phyloP scores from a whole-genome alignment of 2,329 filamentous ascomycete species.

The Aspergillus thermomutatus region DNA sequence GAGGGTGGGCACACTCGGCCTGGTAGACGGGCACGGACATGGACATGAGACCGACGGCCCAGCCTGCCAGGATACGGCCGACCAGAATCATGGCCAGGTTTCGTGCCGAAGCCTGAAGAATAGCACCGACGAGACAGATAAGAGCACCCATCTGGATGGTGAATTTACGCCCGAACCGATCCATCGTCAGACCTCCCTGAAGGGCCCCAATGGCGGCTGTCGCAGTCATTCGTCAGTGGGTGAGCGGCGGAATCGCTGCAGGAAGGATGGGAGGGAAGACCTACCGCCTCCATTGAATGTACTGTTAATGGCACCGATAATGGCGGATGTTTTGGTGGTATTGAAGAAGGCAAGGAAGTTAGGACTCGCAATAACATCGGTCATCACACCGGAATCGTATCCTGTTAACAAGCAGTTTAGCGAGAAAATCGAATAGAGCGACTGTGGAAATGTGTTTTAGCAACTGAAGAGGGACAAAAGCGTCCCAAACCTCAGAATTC shows the following conservation, averaged over 20 bases:
- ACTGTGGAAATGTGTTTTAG: not conserved
- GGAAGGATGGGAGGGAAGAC: not conserved
- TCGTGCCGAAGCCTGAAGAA: slow-evolving; percentile 57
- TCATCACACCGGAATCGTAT: slow-evolving; percentile 40
- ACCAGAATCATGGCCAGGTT: slow-evolving; percentile 55
- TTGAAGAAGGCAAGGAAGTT: slow-evolving; percentile 59
- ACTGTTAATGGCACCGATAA: slow-evolving; percentile 62
- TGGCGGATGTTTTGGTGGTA: slow-evolving; percentile 46
- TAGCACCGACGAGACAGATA: slow-evolving; percentile 57
- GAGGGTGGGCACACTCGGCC: slow-evolving; percentile 58
- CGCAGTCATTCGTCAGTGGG: slow-evolving; percentile 2
- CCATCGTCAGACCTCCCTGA: slow-evolving; percentile 57
- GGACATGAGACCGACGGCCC: slow-evolving; percentile 47
- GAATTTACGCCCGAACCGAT: slow-evolving; percentile 57
- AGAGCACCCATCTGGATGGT: slow-evolving; percentile 59
- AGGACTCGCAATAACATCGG: slow-evolving; percentile 52
- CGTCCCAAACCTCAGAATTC: not conserved
- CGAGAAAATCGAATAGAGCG: not conserved
- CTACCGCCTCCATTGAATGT: slow-evolving; percentile 58
- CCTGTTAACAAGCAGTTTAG: slow-evolving; percentile 41
- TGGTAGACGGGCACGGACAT: slow-evolving; percentile 61
- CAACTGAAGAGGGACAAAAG: not conserved
- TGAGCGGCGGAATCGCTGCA: too few species aligned
- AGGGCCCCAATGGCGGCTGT: slow-evolving; percentile 50
- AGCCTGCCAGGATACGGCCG: slow-evolving; percentile 52